A percentile compares a stretch with the other conserved stretches of the same genome.
Conservation (phyloP, 345 rosid species). For the Brassica napus region Da-Ae NC_063442.1:5503501-5504000, state of each 20-base stretch:
- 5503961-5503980: too few species aligned
- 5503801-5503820: not conserved
- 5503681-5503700: constrained; percentile 69
- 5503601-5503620: not conserved
- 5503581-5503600: constrained; percentile 14
- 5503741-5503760: constrained; percentile 64
- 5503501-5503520: constrained; percentile 78
- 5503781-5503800: not conserved
- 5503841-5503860: not conserved
- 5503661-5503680: constrained; percentile 85
- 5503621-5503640: constrained; percentile 38
- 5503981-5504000: not conserved
- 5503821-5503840: not conserved
- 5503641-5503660: constrained; percentile 77
- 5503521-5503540: constrained; percentile 60
- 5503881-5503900: not conserved
- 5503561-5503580: constrained; percentile 36
- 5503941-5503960: too few species aligned
- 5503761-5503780: constrained; percentile 48
- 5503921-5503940: not conserved
- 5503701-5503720: constrained; percentile 85
- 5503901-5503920: not conserved
- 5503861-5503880: not conserved
- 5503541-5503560: constrained; percentile 79
- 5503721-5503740: constrained; percentile 80